Conservation (phyloP, 2,329 filamentous ascomycete genomes). For the Colletotrichum sp. region DNA sequence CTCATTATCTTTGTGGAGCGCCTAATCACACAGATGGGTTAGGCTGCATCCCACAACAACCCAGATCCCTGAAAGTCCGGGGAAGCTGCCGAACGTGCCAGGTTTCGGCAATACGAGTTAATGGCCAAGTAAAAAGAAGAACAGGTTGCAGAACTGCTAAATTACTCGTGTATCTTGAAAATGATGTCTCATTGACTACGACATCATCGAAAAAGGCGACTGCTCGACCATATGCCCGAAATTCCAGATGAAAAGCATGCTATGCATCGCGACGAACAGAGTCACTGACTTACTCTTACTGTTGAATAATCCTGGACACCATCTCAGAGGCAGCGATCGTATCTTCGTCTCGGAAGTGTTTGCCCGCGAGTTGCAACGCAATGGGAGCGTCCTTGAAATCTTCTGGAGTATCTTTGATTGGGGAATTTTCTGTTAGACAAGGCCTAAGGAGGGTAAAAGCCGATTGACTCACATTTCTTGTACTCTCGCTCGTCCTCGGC, state of each 20-base stretch:
- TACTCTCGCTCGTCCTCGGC: background rate
- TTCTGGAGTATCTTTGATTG: background rate
- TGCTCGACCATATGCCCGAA: rapidly evolving
- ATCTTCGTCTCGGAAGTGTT: slow-evolving; percentile 8
- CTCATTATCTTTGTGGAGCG: background rate
- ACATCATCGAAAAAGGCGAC: background rate
- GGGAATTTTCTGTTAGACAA: background rate
- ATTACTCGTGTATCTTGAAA: background rate
- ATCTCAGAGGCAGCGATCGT: background rate
- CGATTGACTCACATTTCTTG: slow-evolving; percentile 6
- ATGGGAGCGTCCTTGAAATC: background rate
- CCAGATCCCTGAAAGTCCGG: background rate
- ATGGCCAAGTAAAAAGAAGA: background rate
- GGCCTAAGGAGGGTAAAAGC: background rate
- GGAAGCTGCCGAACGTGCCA: background rate
- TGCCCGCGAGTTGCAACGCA: slow-evolving; percentile 1
- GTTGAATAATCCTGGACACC: background rate
- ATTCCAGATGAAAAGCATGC: background rate
- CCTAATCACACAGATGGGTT: background rate
- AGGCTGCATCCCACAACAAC: background rate
- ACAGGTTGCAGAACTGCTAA: background rate
- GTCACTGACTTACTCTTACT: background rate
- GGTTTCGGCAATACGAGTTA: background rate
- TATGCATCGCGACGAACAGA: background rate
- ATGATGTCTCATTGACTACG: background rate